These are phyloP conservation scores for Fusarium penzigii DNA, from an alignment of 2,329 filamentous ascomycete species.

Conservation along the genomic window DNA sequence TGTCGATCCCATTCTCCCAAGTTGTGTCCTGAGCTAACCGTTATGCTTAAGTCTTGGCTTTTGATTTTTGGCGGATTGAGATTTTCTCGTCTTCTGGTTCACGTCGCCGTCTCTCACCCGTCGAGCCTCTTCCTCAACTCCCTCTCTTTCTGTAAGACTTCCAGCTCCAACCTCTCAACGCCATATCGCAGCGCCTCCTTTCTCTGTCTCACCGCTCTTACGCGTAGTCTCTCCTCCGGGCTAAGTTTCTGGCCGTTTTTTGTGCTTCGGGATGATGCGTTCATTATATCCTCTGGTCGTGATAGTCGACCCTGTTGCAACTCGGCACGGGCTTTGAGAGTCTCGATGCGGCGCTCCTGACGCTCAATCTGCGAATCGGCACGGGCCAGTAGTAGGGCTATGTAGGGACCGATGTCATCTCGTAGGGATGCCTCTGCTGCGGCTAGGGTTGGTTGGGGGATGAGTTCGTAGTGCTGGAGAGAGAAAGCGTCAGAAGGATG, in stretches of 20 bases:
- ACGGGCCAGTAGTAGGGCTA: conserved; percentile 74
- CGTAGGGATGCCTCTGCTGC: conserved; percentile 82
- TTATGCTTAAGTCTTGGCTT: not conserved
- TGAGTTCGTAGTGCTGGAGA: conserved; percentile 83
- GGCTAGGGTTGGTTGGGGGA: conserved; percentile 80
- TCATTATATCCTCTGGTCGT: conserved; percentile 26
- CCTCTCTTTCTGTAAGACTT: conserved; percentile 74
- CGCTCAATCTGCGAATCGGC: conserved; percentile 84
- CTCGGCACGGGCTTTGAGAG: conserved; percentile 78
- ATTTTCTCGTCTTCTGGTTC: not conserved
- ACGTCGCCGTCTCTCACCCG: conserved; percentile 19
- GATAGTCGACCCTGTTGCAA: conserved; percentile 72
- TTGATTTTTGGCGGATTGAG: not conserved
- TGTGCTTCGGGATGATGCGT: not conserved
- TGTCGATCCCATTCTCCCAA: not conserved
- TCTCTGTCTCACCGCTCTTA: conserved; percentile 69
- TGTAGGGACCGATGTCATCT: conserved; percentile 87
- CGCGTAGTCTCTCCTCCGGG: conserved; percentile 51
- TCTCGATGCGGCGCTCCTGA: conserved; percentile 79
- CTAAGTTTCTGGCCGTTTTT: conserved; percentile 48
- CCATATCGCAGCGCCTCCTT: conserved; percentile 86
- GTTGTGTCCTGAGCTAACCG: not conserved
- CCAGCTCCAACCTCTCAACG: conserved; percentile 81
- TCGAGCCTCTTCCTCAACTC: conserved; percentile 56
- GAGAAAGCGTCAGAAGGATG: not conserved